Evolutionary conservation across 768 basidiomycete species (phyloP), one percentile per base, ranked within the genome.

Genomic region (Clitopilus hobsonii): DNA sequence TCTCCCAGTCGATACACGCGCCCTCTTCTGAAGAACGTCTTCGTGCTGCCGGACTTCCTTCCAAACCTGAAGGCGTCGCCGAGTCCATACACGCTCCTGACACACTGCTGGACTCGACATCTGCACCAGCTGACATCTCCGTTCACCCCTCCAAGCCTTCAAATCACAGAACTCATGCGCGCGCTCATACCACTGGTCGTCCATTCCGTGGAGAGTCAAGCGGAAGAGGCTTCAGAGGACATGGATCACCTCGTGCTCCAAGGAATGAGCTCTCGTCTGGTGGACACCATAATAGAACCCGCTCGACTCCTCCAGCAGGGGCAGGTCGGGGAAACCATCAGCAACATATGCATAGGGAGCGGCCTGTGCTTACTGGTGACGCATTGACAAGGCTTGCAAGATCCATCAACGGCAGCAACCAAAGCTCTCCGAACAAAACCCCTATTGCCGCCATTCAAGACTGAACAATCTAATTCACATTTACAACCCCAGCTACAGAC

Each of bases 351-450:
- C 80, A 83, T 58, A 57, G 72, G 28, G 61, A 74, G 60, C 79
- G 89, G 8, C 89, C 89, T n/a, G 77, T 91, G 41, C 79, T 91
- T 60, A 86, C 86, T 5, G 84, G 76, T 11, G 88, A 86, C 50
- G 89, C 88, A 2, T 78, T 89, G 51, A 84, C 88, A 11, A 75
- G 75, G 55, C 67, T 91, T 27, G 84, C 82, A 24, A 76, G 80
- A 60, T 83, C 85, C 8, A 83, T 90, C 36, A 85, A 82, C 26
- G 67, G 51, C 16, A 54, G 64, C 22, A 23, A 32, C 6, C n/a
- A 56, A 57, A 51, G 22, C 58, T 53, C 63, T 70, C 3, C 53
- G 65, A 7, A 38, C 67, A 16, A 69, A 66, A 53, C 66, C 6
- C 38, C 60, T 2, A 58, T 64, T 20, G 22, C 63, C 18, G 48